Conservation (phyloP, 1,139 yeast genomes). For the Eremothecium cymbalariae region DNA sequence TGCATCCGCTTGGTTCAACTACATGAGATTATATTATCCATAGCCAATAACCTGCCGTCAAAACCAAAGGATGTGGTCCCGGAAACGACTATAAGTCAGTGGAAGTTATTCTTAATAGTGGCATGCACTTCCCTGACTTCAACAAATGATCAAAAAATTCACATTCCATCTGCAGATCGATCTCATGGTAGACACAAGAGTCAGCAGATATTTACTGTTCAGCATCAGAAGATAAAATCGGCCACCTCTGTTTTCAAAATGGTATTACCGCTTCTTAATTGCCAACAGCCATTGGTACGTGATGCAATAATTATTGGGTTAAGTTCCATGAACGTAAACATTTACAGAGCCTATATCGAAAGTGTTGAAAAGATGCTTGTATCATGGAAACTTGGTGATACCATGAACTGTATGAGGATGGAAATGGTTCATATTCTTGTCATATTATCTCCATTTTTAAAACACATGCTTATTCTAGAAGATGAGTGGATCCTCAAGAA, state of each 20-base stretch:
- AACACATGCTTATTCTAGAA: conserved; percentile 42
- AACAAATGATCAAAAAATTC: conserved; percentile 74
- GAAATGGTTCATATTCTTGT: conserved; percentile 74
- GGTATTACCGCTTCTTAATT: conserved; percentile 73
- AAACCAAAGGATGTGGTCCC: conserved; percentile 44
- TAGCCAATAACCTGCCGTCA: conserved; percentile 41
- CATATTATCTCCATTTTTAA: conserved; percentile 58
- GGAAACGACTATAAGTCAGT: conserved; percentile 71
- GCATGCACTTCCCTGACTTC: conserved; percentile 90
- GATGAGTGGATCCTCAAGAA: conserved; percentile 68
- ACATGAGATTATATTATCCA: conserved; percentile 67
- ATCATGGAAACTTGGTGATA: conserved; percentile 45
- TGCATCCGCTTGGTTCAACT: conserved; percentile 84
- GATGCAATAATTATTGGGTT: conserved; percentile 84
- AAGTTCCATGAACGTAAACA: conserved; percentile 83
- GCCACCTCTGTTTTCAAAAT: conserved; percentile 84
- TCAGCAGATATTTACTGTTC: conserved; percentile 68
- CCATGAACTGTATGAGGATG: conserved; percentile 45
- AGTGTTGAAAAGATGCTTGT: conserved; percentile 58
- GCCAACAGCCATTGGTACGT: conserved; percentile 61
- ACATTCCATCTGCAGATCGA: conserved; percentile 40
- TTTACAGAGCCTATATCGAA: conserved; percentile 74
- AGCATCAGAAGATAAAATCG: conserved; percentile 86
- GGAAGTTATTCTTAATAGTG: conserved; percentile 81
- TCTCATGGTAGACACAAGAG: conserved; percentile 49